Percentiles rank a stretch among this genome's conserved stretches.
Evolutionary conservation across 2,329 filamentous ascomycete species (phyloP).

Genomic region (Clarireedia sp.): DNA sequence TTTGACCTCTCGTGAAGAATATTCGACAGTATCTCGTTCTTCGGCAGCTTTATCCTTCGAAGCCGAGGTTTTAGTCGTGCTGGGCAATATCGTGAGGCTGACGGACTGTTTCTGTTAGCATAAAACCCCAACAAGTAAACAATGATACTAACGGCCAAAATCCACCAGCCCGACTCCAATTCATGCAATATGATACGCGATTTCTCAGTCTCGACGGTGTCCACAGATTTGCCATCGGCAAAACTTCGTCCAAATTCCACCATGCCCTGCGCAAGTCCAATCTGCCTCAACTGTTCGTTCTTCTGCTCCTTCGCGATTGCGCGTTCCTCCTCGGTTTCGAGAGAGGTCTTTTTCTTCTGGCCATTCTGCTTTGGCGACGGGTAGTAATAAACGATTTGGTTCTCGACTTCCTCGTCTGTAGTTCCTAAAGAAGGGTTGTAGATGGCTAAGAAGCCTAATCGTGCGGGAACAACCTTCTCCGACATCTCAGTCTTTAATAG

Average conservation of each 20-base stretch:
- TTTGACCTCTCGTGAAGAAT: conserved; percentile 84
- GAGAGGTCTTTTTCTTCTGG: not conserved
- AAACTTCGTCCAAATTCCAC: conserved; percentile 88
- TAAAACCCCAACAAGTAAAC: not conserved
- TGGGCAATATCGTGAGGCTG: conserved; percentile 64
- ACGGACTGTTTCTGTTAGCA: conserved; percentile 50
- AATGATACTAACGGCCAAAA: conserved; percentile 65
- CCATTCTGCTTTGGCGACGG: conserved; percentile 21
- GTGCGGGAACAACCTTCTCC: conserved; percentile 51
- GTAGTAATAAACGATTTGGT: conserved; percentile 87
- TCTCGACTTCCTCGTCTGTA: conserved; percentile 49
- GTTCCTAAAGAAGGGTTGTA: conserved; percentile 81
- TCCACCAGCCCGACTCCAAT: conserved; percentile 90
- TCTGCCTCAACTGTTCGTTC: conserved; percentile 83
- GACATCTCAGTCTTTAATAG: conserved; percentile 23
- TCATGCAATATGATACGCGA: conserved; percentile 78
- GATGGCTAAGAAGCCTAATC: conserved; percentile 84
- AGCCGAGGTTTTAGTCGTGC: conserved; percentile 43
- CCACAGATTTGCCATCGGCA: conserved; percentile 65
- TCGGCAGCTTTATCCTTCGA: conserved; percentile 19
- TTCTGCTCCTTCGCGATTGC: conserved; percentile 50
- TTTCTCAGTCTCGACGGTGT: conserved; percentile 86
- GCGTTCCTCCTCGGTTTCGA: conserved; percentile 23
- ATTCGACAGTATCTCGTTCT: conserved; percentile 48
- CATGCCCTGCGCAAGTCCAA: conserved; percentile 95